Percentiles rank a stretch among this genome's conserved stretches.
These are phyloP conservation scores for Paradendryphiella salina DNA, from an alignment of 2,329 filamentous ascomycete genomes.

Conservation along the genomic window DNA sequence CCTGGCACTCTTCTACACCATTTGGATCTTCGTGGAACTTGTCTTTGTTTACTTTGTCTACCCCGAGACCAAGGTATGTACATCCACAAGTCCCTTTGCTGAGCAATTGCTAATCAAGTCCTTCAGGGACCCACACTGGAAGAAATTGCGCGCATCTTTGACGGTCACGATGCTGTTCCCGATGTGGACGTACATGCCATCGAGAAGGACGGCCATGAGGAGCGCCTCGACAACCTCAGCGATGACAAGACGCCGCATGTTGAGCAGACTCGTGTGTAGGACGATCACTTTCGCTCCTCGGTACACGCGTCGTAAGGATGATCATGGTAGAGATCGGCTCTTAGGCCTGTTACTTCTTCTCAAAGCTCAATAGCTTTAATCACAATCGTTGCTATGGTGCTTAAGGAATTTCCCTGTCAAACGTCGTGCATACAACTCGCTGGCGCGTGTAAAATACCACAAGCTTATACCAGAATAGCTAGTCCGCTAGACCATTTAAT, in stretches of 20 bases:
- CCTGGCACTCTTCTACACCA: slow-evolving; percentile 67
- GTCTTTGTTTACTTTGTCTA: slow-evolving; percentile 57
- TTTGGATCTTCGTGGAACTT: slow-evolving; percentile 64
- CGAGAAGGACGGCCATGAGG: slow-evolving; percentile 23
- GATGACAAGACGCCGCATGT: slow-evolving; percentile 24
- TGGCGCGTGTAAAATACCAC: too few species aligned
- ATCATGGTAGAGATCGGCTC: neutral
- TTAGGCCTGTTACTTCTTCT: neutral
- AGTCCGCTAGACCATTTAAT: too few species aligned
- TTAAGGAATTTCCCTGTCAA: too few species aligned
- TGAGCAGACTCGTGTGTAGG: slow-evolving; percentile 17
- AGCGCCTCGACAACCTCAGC: slow-evolving; percentile 16
- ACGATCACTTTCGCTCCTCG: neutral
- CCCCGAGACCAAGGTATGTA: slow-evolving; percentile 57
- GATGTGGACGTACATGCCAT: slow-evolving; percentile 30
- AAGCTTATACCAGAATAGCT: too few species aligned
- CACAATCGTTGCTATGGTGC: neutral
- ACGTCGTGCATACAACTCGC: too few species aligned
- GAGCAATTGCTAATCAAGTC: neutral
- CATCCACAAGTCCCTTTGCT: neutral
- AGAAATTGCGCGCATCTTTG: slow-evolving; percentile 70
- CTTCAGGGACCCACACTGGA: slow-evolving; percentile 66
- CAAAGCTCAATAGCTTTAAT: neutral
- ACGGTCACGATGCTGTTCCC: slow-evolving; percentile 59
- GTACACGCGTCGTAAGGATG: neutral